A percentile compares a stretch with the other conserved stretches of the same genome.
Conservation (phyloP, 345 rosid species). For the Luvunga scandens region DNA sequence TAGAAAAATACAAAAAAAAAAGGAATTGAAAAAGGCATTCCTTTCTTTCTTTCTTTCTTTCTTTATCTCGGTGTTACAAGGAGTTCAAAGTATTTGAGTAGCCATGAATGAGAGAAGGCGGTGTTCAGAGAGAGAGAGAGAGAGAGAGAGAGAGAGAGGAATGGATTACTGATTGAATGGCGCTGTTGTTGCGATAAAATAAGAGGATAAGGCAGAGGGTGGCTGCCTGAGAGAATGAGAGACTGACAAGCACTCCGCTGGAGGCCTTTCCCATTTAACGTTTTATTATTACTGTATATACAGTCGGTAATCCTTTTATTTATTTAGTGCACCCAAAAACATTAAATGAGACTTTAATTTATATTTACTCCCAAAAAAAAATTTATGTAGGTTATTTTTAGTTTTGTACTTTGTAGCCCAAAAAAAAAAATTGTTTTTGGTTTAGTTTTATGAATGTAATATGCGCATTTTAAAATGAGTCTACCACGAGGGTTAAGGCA, state of each 20-base stretch:
- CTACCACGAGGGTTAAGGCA: too few relatives aligned
- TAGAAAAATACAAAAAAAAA: background rate
- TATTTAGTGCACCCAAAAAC: too few relatives aligned
- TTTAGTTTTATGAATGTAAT: too few relatives aligned
- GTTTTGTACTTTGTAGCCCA: too few relatives aligned
- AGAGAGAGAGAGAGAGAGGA: background rate
- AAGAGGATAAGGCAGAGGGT: conserved; percentile 12
- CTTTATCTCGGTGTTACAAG: background rate
- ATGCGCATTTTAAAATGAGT: too few relatives aligned
- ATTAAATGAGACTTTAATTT: too few relatives aligned
- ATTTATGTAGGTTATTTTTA: too few relatives aligned
- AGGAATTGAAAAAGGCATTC: too few relatives aligned
- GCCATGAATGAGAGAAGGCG: background rate
- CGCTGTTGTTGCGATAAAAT: background rate
- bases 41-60: background rate
- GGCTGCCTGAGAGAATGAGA: background rate
- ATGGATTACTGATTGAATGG: background rate
- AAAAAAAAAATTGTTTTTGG: too few relatives aligned
- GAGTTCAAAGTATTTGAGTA: background rate
- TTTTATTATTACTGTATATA: too few relatives aligned
- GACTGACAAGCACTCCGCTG: background rate
- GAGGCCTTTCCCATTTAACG: background rate
- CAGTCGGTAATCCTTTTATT: too few relatives aligned
- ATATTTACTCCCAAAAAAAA: too few relatives aligned
- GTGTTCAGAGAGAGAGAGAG: background rate